Evolutionary conservation across 176 grass and related monocot species (phyloP).

Genomic region (Alopecurus myosuroides): DNA sequence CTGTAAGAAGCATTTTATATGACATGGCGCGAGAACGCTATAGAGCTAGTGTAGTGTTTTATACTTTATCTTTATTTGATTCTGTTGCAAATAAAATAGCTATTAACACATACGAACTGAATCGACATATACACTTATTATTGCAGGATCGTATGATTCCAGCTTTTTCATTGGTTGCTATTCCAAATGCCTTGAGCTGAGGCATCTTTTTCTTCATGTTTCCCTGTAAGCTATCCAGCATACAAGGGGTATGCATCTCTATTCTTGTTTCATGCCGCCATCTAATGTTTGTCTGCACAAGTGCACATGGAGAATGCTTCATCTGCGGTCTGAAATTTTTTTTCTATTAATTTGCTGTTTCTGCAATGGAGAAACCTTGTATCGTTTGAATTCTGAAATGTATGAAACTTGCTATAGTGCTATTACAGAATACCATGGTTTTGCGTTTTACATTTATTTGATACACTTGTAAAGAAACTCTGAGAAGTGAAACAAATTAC

Average conservation of each 20-base stretch:
- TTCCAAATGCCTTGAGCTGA: neutral
- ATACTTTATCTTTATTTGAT: neutral
- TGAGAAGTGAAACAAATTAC: no score
- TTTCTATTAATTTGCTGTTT: no score
- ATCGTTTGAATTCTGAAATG: neutral
- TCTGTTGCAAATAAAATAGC: neutral
- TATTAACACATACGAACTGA: neutral
- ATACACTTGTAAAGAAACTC: no score
- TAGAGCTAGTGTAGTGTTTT: neutral
- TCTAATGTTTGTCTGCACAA: no score
- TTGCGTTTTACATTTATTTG: no score
- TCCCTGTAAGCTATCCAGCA: neutral
- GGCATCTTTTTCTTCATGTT: neutral
- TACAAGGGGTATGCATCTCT: neutral
- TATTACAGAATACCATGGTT: neutral
- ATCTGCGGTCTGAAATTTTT: no score
- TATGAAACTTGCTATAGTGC: neutral
- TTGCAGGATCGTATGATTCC: neutral
- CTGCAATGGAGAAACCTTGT: neutral
- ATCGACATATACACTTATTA: neutral
- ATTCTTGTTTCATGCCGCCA: no score
- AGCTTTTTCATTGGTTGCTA: neutral
- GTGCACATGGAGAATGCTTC: no score
- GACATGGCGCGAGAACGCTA: neutral
- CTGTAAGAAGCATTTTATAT: no score